Evolutionary conservation across 257 asterid species (phyloP).

Genomic region (Verbena officinalis): DNA sequence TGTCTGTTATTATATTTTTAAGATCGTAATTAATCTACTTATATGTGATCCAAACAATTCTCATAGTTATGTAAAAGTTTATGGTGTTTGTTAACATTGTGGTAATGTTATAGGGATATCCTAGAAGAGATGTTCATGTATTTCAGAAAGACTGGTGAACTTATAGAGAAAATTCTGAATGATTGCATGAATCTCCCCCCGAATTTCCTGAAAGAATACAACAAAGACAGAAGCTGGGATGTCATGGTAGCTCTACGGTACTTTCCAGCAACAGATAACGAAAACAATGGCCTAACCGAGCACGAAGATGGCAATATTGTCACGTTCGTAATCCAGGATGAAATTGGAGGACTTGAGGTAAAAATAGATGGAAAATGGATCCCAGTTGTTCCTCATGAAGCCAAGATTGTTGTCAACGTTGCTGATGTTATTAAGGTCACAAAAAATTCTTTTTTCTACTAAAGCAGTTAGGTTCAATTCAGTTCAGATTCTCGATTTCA

Average conservation of each 20-base stretch:
- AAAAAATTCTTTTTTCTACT: too few relatives aligned
- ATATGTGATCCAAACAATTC: too few relatives aligned
- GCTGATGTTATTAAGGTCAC: conserved; percentile 55
- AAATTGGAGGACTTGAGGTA: conserved; percentile 64
- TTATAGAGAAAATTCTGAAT: conserved; percentile 49
- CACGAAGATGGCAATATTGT: conserved; percentile 58
- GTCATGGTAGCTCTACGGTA: conserved; percentile 53
- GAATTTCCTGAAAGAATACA: conserved; percentile 41
- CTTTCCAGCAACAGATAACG: conserved; percentile 45
- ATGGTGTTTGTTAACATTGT: too few relatives aligned
- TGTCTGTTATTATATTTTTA: too few relatives aligned
- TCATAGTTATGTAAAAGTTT: too few relatives aligned
- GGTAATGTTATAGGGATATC: conserved; percentile 35
- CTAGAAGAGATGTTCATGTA: conserved; percentile 44
- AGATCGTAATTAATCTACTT: too few relatives aligned
- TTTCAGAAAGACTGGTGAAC: conserved; percentile 36
- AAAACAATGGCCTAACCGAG: conserved; percentile 43
- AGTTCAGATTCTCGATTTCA: too few relatives aligned
- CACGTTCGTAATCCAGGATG: conserved; percentile 62
- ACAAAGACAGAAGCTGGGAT: conserved; percentile 57
- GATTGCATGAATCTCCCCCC: conserved; percentile 59
- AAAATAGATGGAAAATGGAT: conserved; percentile 53
- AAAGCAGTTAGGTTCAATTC: too few relatives aligned
- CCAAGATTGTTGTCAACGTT: conserved; percentile 58
- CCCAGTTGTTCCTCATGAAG: conserved; percentile 45